Evolutionary conservation across 345 rosid genomes (phyloP).

Genomic region (Melastoma malabathricum): DNA sequence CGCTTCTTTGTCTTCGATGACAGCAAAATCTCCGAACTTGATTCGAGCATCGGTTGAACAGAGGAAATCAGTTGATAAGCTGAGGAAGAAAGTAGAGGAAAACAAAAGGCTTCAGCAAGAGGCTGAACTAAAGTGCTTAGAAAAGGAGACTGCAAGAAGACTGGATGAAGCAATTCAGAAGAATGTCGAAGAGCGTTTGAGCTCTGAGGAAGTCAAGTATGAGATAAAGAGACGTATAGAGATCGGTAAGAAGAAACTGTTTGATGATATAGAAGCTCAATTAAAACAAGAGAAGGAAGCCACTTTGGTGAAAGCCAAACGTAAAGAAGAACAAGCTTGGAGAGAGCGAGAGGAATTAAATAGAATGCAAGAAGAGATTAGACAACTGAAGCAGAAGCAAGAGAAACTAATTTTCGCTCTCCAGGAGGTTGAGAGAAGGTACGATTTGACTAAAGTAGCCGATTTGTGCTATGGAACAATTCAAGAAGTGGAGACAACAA

Average conservation of each 20-base stretch:
- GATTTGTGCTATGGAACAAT: no score
- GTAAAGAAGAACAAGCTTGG: constrained; percentile 68
- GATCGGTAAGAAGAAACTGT: constrained; percentile 53
- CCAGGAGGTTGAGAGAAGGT: no score
- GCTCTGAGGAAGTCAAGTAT: constrained; percentile 32
- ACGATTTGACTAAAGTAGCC: no score
- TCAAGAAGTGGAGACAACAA: no score
- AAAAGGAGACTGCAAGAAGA: constrained; percentile 64
- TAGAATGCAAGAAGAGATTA: constrained; percentile 77
- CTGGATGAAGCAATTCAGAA: constrained; percentile 63
- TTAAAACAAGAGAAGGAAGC: constrained; percentile 55
- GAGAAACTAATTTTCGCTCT: no score
- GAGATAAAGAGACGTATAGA: constrained; percentile 46
- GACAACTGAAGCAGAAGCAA: no score
- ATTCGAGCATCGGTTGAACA: constrained; percentile 17
- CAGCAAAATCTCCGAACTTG: constrained; percentile 21
- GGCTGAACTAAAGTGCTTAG: constrained; percentile 48
- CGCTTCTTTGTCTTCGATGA: constrained; percentile 39
- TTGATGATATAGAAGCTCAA: constrained; percentile 42
- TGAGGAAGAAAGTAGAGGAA: constrained; percentile 41
- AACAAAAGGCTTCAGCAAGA: constrained; percentile 58
- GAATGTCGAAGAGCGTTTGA: constrained; percentile 63
- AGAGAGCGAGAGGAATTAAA: constrained; percentile 79
- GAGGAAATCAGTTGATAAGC: constrained; percentile 17
- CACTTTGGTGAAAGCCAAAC: constrained; percentile 56